Evolutionary conservation across 805 yeast species (phyloP), one percentile per base, ranked within the genome.

Genomic region (Ogataea kodamae): DNA sequence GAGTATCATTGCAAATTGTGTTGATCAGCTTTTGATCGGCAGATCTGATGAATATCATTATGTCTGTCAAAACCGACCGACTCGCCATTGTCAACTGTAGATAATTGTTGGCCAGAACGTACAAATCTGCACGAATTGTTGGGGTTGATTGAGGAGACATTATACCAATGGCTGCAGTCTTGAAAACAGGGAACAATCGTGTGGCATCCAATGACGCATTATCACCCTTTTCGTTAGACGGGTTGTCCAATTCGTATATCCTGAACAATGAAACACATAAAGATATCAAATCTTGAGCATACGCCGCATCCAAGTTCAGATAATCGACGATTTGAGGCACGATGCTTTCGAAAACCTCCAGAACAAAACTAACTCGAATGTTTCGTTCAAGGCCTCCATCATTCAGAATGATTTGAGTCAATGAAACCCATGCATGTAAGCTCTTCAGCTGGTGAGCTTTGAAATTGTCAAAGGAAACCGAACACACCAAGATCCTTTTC

Each of bases 391-490:
- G 57, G n/a, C 62, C 63, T 7, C 76, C 78, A 55, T 80, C 88
- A 4, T 76, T 67, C 4, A 85, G 76, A 27, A 86, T 59, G 3
- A 87, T 76, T 42, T 87, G 86, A 15, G 86, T 78, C 30, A 89
- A 57, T 45, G 79, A 81, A 14, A 80, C 78, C 97, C 97, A 90
- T 0, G 94, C 74, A 50, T 80, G 86, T 18, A 90, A 61, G 37
- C 81, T 75, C 9, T 70, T 61, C 28, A 81, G 61, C 41, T 82
- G 92, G 6, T 67, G 62, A 1, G 66, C 55, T 40, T 68, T 68
- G 45, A 76, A 69, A 23, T 67, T 65, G 26, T 65, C 64, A 25
- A 62, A 64, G n/a, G 74, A 59, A 9, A 74, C 48, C 15, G 67
- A 64, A 45, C 72, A 72, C 0, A 65, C 61, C 18, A 78, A 48